Evolutionary conservation across 176 grass and related monocot species (phyloP).

Genomic region (Musa beccarii): DNA sequence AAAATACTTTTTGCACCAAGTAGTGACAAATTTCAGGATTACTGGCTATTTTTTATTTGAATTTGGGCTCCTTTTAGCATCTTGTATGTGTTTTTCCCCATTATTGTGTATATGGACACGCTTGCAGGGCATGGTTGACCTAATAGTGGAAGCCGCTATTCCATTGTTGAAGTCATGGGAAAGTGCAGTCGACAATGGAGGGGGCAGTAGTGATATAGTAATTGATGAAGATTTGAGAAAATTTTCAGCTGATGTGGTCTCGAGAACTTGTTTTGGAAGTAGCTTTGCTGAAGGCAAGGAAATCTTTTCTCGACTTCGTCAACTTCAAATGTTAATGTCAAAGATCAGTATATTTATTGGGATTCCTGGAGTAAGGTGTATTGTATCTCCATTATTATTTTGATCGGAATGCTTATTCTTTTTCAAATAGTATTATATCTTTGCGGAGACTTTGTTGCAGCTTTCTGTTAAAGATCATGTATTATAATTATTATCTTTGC

Average conservation of each 20-base stretch:
- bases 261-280: conserved; percentile 61
- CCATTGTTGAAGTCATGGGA: conserved; percentile 46
- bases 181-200: conserved; percentile 25
- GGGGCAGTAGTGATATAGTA: conserved; percentile 49
- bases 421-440: background rate
- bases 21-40: background rate
- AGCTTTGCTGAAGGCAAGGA: conserved; percentile 53
- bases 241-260: conserved; percentile 78
- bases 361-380: conserved; percentile 50
- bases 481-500: background rate
- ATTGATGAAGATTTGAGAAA: conserved; percentile 56
- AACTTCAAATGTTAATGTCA: conserved; percentile 51
- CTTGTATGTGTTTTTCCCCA: background rate
- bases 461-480: background rate
- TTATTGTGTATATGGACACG: background rate
- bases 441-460: background rate
- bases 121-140: conserved; percentile 46
- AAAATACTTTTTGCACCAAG: too few relatives aligned
- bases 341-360: conserved; percentile 42
- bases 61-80: background rate
- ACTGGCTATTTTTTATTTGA: background rate
- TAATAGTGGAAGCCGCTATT: conserved; percentile 41
- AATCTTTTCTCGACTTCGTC: conserved; percentile 52
- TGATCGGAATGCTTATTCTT: background rate
- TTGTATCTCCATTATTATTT: background rate